These are phyloP conservation scores for Poterioochromonas sp. DNA, from an alignment of 352 stramenopile species.

Conservation along the genomic window DNA sequence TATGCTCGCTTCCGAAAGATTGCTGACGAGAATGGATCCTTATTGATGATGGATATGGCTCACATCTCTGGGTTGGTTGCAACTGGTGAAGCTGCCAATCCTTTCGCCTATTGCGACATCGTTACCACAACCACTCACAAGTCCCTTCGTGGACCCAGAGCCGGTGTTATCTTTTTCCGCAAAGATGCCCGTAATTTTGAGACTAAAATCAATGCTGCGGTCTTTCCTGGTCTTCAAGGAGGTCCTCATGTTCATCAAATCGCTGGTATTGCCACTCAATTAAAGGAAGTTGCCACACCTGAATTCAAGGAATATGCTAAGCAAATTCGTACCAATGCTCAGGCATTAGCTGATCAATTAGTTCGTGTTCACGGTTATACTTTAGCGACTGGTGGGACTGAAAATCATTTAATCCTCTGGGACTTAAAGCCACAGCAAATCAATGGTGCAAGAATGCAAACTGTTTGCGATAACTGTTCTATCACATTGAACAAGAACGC, in stretches of 20 bases:
- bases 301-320: conserved; percentile 91
- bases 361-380: conserved; percentile 76
- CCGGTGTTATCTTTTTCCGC: conserved; percentile 98
- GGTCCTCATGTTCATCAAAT: conserved; percentile 96
- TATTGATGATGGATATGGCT: conserved; percentile 99
- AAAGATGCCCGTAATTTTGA: conserved; percentile 79
- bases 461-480: conserved; percentile 88
- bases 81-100: conserved; percentile 80
- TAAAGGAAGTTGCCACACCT: conserved; percentile 90
- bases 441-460: conserved; percentile 96
- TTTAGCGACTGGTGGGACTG: conserved; percentile 92
- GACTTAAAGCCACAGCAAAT: conserved; percentile 83
- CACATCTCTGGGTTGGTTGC: conserved; percentile 96
- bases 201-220: conserved; percentile 90
- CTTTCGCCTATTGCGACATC: conserved; percentile 96
- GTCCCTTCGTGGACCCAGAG: conserved; percentile 87
- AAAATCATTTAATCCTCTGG: conserved; percentile 98
- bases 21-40: conserved; percentile 88
- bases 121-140: conserved; percentile 99
- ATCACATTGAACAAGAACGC: conserved; percentile 99
- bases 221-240: conserved; percentile 96
- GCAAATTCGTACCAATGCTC: conserved; percentile 67
- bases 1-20: conserved; percentile 93
- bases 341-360: conserved; percentile 78
- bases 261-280: conserved; percentile 90